Evolutionary conservation across 2,329 filamentous ascomycete genomes (phyloP), one percentile per base, ranked within the genome.

Genomic region (Zalaria sp.): DNA sequence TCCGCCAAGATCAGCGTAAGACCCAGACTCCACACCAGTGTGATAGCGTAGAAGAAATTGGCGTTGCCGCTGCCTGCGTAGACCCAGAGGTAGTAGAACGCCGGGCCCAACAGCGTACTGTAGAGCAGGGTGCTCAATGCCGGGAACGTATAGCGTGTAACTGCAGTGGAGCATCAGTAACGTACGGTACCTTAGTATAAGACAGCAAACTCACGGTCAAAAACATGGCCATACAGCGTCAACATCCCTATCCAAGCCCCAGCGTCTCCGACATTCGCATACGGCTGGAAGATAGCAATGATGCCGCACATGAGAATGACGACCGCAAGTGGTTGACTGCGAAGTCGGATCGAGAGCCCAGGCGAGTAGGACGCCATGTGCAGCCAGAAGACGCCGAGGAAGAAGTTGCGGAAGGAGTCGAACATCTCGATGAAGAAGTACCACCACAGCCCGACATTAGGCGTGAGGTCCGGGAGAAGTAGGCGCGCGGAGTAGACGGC

Each of bases 401-500:
- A 98, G 70, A 98, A 98, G 52, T 83, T 81, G 34, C 91, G 77
- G 72, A 98, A 98, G 1, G 88, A 89, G 64, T 98, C 91, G 59
- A 98, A 98, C 79, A 98, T 98, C 59, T 98, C 89, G 51, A 93
- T 93, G 58, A 98, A 96, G 65, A 98, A 98, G 64, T 98, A 98
- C 91, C 91, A 98, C 91, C 91, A 98, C 1, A 98, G 71, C 1
- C 91, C 91, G 27, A 93, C 83, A 50, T 96, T 98, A 8, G 91
- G 91, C 0, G 89, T 93, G 34, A 98, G 71, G 57, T 98, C 91
- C 5, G 87, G 85, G 3, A 98, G 74, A 1, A 91, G 78, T 32
- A 98, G 72, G 53, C 94, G 88, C 37, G 93, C 85, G 51, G 89
- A 87, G 62, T 98, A 98, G 1, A 91, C 95, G 18, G 87, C 86